phyloP scores from a whole-genome alignment of 169 alveolate genomes.

The Cryptosporidium sp. region DNA sequence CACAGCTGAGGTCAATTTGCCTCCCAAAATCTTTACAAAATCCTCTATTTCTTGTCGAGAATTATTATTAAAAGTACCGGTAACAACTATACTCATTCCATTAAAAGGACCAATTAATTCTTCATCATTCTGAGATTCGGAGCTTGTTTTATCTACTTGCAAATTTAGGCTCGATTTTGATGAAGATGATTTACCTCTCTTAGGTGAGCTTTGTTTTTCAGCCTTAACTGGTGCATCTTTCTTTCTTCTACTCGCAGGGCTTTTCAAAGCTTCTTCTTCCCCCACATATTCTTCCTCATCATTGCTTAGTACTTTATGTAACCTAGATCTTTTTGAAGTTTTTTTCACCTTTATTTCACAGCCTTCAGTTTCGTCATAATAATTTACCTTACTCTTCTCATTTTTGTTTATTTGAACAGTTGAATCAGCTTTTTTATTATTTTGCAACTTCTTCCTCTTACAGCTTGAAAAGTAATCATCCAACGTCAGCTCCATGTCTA shows the following conservation, averaged over 20 bases:
- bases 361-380: background rate
- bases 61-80: slow-evolving; percentile 43
- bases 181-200: background rate
- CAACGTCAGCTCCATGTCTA: slow-evolving; percentile 42
- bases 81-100: slow-evolving; percentile 64
- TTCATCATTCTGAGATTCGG: background rate
- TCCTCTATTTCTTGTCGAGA: slow-evolving; percentile 62
- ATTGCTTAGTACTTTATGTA: slow-evolving; percentile 29
- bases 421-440: background rate
- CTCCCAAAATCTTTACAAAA: slow-evolving; percentile 88
- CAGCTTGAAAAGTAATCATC: slow-evolving; percentile 67
- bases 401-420: background rate
- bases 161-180: slow-evolving; percentile 3
- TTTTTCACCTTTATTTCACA: background rate
- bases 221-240: background rate
- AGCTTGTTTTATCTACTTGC: background rate
- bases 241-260: background rate
- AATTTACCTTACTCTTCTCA: background rate
- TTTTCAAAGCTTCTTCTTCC: background rate
- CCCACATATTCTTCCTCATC: slow-evolving; percentile 25
- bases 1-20: slow-evolving; percentile 90
- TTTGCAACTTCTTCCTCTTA: background rate
- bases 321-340: slow-evolving; percentile 12
- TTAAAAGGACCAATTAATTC: slow-evolving; percentile 7
- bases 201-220: background rate